Percentiles rank a stretch among this genome's conserved stretches.
Conservation (phyloP, 257 asterid species). For the Petrea volubilis region DNA sequence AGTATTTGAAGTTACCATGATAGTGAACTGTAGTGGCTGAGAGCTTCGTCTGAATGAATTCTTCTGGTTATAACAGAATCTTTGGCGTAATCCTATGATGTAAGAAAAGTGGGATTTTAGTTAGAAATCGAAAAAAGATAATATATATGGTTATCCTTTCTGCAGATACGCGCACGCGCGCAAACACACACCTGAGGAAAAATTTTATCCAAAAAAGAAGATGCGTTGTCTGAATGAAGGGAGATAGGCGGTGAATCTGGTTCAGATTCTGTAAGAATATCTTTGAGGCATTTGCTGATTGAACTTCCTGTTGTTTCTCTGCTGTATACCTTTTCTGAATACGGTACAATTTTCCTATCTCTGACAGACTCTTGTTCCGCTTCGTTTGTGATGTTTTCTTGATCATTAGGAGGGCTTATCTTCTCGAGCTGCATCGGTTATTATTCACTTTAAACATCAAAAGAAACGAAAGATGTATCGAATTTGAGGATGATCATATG, state of each 20-base stretch:
- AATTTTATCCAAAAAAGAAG: constrained; percentile 44
- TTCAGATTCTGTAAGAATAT: constrained; percentile 70
- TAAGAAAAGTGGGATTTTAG: constrained; percentile 3
- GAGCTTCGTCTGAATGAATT: constrained; percentile 18
- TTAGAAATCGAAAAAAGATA: background rate
- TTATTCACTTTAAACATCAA: constrained; percentile 28
- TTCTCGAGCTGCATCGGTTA: constrained; percentile 36
- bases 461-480: constrained; percentile 2
- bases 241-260: constrained; percentile 59
- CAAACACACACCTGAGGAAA: constrained; percentile 43
- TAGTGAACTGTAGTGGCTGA: constrained; percentile 33
- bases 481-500: background rate
- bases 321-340: constrained; percentile 20
- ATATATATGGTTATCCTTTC: background rate
- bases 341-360: constrained; percentile 17
- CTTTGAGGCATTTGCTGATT: constrained; percentile 63
- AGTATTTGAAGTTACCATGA: constrained; percentile 19
- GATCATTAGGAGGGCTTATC: constrained; percentile 24
- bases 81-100: constrained; percentile 41
- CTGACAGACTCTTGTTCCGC: background rate
- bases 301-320: constrained; percentile 36
- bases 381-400: constrained; percentile 23
- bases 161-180: background rate
- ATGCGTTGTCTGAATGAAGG: constrained; percentile 32
- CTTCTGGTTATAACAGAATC: background rate